Evolutionary conservation across 2,329 filamentous ascomycete genomes (phyloP).

Genomic region (Cladorrhinum sp.): DNA sequence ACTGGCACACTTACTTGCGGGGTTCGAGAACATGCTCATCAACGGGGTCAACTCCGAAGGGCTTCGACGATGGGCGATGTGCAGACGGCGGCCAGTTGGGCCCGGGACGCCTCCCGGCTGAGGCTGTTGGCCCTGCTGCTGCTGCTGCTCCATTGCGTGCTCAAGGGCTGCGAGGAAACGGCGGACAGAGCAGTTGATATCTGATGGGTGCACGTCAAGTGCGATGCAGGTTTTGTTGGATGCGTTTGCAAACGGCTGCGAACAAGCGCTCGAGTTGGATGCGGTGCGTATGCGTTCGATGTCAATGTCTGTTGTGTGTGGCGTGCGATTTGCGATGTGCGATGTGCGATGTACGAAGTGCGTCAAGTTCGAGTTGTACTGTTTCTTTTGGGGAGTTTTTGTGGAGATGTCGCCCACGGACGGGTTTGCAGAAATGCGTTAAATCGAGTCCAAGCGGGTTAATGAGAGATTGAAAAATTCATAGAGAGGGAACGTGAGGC

Average conservation of each 20-base stretch:
- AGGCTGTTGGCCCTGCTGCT: constrained; percentile 61
- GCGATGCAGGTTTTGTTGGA: constrained; percentile 37
- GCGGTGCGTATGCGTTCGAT: not conserved
- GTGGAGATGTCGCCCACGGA: constrained; percentile 25
- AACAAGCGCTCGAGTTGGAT: not conserved
- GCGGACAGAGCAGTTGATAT: constrained; percentile 12
- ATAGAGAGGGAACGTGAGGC: constrained; percentile 21
- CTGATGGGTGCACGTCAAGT: constrained; percentile 43
- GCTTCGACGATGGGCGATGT: constrained; percentile 95
- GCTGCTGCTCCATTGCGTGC: constrained; percentile 57
- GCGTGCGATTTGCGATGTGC: not conserved
- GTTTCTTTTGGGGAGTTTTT: constrained; percentile 17
- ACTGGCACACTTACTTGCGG: constrained; percentile 55
- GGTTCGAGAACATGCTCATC: constrained; percentile 83
- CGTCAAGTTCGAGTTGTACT: constrained; percentile 1
- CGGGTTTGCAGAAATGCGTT: constrained; percentile 22
- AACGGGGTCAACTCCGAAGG: constrained; percentile 95
- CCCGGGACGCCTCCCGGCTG: constrained; percentile 61
- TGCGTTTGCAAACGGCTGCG: constrained; percentile 18
- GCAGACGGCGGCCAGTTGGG: constrained; percentile 81
- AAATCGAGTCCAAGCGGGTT: constrained; percentile 26
- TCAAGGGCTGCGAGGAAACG: constrained; percentile 19
- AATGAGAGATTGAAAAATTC: constrained; percentile 29
- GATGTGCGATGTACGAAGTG: not conserved
- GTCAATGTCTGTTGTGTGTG: not conserved